Percentiles rank a stretch among this genome's conserved stretches.
These are phyloP conservation scores for Microstroma glucosiphilum DNA, from an alignment of 1,284 basidiomycete genomes.

Conservation along the genomic window DNA sequence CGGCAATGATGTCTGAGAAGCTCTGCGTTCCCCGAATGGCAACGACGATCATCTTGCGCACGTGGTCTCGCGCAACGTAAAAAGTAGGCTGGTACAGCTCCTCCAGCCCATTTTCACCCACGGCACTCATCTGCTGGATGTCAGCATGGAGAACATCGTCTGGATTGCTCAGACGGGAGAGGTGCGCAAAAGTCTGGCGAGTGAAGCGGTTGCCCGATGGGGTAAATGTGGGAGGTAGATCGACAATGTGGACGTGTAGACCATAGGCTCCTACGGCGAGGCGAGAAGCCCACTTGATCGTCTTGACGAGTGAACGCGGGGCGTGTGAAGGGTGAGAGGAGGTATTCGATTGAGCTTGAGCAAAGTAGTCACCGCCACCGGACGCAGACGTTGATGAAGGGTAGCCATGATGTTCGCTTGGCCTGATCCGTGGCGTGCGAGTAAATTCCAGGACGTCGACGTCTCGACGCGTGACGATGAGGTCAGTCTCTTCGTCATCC, in stretches of 20 bases:
- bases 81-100: constrained; percentile 42
- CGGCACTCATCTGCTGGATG: constrained; percentile 44
- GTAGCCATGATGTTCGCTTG: neutral
- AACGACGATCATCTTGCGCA: constrained; percentile 43
- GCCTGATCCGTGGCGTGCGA: constrained; percentile 30
- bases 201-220: constrained; percentile 45
- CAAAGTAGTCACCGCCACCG: neutral
- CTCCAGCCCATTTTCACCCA: constrained; percentile 21
- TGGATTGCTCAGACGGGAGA: constrained; percentile 36
- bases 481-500: constrained; percentile 35
- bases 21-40: constrained; percentile 47
- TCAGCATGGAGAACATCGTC: constrained; percentile 49
- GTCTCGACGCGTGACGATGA: constrained; percentile 42
- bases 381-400: neutral
- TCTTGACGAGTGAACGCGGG: constrained; percentile 28
- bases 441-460: constrained; percentile 46
- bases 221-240: constrained; percentile 45
- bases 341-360: neutral
- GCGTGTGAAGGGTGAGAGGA: constrained; percentile 5
- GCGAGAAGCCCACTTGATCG: constrained; percentile 48
- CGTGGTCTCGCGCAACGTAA: constrained; percentile 44
- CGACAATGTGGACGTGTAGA: constrained; percentile 28
- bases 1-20: constrained; percentile 48
- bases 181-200: constrained; percentile 45
- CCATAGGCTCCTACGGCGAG: constrained; percentile 44